phyloP scores from a whole-genome alignment of 176 grass and related monocot genomes.

The Hyparrhenia diplandra region DNA sequence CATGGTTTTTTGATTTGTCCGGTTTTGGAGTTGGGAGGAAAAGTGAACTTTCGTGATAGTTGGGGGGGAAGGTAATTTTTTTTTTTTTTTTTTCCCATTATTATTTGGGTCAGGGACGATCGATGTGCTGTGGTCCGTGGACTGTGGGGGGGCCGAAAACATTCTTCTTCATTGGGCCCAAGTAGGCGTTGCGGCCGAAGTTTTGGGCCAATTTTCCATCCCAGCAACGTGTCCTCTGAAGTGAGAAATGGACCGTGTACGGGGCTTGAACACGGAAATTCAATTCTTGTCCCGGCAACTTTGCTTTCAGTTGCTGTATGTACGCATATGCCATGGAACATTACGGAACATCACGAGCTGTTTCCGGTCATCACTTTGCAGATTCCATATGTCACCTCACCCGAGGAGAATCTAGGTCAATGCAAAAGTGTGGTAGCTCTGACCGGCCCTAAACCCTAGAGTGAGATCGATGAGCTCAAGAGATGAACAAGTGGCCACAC shows the following conservation, averaged over 20 bases:
- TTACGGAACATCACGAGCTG: neutral
- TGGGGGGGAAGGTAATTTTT: no score
- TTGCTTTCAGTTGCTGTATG: neutral
- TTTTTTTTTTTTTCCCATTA: no score
- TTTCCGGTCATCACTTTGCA: neutral
- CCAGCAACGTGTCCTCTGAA: neutral
- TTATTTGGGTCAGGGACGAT: no score
- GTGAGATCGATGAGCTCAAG: no score
- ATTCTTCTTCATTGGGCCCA: neutral
- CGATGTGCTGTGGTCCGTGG: no score
- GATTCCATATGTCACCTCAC: neutral
- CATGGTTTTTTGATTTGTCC: no score
- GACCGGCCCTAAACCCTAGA: no score
- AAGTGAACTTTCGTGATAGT: no score
- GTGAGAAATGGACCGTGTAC: neutral
- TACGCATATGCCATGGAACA: neutral
- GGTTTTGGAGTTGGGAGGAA: no score
- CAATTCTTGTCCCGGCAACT: neutral
- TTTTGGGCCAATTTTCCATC: neutral
- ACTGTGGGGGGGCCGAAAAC: no score
- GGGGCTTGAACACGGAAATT: neutral
- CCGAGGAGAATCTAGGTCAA: slow-evolving; percentile 24
- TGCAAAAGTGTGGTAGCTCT: neutral
- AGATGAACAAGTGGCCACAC: no score
- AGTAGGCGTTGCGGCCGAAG: neutral